phyloP scores from a whole-genome alignment of 2,329 filamentous ascomycete genomes.

The Ustulina deusta region DNA sequence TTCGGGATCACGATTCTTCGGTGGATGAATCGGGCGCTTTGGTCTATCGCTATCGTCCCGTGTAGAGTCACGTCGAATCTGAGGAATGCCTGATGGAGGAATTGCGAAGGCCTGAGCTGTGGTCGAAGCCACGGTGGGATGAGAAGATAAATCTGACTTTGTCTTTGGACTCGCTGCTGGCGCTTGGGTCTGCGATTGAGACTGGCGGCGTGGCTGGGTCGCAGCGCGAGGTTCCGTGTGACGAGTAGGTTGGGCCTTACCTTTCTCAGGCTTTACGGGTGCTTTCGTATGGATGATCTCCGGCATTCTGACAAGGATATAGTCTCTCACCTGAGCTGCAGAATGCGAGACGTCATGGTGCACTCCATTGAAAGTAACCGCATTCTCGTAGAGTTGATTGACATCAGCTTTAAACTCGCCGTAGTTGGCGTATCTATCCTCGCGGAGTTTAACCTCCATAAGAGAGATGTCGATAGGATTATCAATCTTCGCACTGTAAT shows the following conservation, averaged over 20 bases:
- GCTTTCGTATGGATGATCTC: constrained; percentile 62
- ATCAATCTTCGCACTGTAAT: constrained; percentile 75
- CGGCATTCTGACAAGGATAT: constrained; percentile 61
- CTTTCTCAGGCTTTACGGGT: constrained; percentile 71
- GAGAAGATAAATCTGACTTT: constrained; percentile 49
- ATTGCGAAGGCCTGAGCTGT: constrained; percentile 77
- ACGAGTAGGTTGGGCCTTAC: constrained; percentile 60
- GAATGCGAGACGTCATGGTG: constrained; percentile 77
- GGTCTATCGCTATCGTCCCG: constrained; percentile 81
- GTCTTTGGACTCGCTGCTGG: constrained; percentile 54
- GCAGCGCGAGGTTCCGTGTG: constrained; percentile 60
- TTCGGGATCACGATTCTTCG: constrained; percentile 90
- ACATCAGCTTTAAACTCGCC: constrained; percentile 81
- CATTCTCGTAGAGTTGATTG: constrained; percentile 82
- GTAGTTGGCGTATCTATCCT: constrained; percentile 75
- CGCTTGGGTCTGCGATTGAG: constrained; percentile 49
- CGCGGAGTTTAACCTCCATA: constrained; percentile 84
- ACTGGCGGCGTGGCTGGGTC: constrained; percentile 52
- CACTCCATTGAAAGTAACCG: constrained; percentile 83
- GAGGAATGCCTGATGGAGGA: constrained; percentile 79
- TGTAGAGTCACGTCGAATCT: constrained; percentile 87
- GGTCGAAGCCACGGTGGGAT: constrained; percentile 54
- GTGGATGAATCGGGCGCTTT: constrained; percentile 93
- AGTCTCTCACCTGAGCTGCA: constrained; percentile 67
- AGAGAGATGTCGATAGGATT: constrained; percentile 86